Percentiles rank a stretch among this genome's conserved stretches.
Conservation (phyloP, 768 basidiomycete genomes). For the Tulasnella sp. region DNA sequence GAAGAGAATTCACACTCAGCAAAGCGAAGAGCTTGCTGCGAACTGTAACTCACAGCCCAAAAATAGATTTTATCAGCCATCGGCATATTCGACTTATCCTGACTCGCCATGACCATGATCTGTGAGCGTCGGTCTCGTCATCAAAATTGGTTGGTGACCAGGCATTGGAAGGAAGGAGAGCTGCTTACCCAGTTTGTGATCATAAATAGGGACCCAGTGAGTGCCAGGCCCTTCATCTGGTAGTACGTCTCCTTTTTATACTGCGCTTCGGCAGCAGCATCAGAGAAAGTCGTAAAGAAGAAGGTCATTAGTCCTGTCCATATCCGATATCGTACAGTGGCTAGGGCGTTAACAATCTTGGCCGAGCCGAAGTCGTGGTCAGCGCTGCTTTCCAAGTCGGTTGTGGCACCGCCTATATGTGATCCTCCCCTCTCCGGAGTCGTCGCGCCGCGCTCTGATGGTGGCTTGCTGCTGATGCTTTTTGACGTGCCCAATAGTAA, state of each 20-base stretch:
- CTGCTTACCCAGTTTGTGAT: conserved; percentile 28
- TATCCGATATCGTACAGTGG: not conserved
- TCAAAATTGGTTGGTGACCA: not conserved
- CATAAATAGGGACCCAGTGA: conserved; percentile 22
- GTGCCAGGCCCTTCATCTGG: conserved; percentile 18
- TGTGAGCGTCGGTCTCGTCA: not conserved
- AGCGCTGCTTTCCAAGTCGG: not conserved
- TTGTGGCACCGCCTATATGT: not conserved
- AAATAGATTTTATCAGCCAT: conserved; percentile 16
- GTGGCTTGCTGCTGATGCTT: not conserved
- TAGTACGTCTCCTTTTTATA: conserved; percentile 17
- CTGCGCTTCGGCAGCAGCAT: conserved; percentile 6
- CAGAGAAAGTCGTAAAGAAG: conserved; percentile 9
- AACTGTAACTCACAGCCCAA: conserved; percentile 15
- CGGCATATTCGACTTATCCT: conserved; percentile 8
- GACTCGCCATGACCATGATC: conserved; percentile 16
- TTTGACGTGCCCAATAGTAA: not conserved
- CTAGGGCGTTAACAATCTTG: conserved; percentile 1
- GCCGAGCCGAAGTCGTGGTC: not conserved
- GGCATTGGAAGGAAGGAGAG: not conserved
- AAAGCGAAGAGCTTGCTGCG: not conserved
- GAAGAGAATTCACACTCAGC: not conserved
- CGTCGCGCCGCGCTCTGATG: conserved; percentile 6
- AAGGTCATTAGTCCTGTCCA: not conserved
- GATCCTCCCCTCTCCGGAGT: conserved; percentile 14